phyloP scores from a whole-genome alignment of 345 rosid genomes.

The Eucalyptus leucophloia region DNA sequence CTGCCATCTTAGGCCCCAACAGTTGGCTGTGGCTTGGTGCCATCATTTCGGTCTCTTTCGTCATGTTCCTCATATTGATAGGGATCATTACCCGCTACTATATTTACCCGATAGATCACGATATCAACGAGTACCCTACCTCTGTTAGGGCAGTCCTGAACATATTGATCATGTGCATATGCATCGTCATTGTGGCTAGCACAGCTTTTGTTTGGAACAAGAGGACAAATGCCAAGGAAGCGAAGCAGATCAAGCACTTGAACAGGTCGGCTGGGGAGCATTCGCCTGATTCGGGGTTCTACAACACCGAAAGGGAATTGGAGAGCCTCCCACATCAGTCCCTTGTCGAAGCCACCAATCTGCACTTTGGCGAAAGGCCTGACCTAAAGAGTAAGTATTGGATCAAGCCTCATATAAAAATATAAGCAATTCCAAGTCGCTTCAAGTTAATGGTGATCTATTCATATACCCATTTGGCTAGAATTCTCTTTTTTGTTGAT shows the following conservation, averaged over 20 bases:
- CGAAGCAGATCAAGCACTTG: constrained; percentile 14
- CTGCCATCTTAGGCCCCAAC: constrained; percentile 53
- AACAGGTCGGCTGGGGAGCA: constrained; percentile 1
- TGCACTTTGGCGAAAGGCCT: constrained; percentile 59
- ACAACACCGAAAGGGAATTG: constrained; percentile 21
- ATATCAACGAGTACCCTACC: constrained; percentile 7
- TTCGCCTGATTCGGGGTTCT: background rate
- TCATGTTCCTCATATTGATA: constrained; percentile 36
- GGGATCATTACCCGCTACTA: constrained; percentile 45
- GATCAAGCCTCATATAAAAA: background rate
- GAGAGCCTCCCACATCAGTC: constrained; percentile 55
- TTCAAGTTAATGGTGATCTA: background rate
- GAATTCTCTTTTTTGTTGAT: background rate
- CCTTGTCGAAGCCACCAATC: constrained; percentile 24
- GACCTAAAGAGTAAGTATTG: constrained; percentile 45
- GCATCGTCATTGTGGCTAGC: constrained; percentile 33
- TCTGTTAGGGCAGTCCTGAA: constrained; percentile 12
- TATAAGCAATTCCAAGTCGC: background rate
- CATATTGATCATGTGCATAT: constrained; percentile 26
- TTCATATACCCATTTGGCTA: background rate
- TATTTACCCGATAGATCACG: constrained; percentile 44
- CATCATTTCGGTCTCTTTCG: constrained; percentile 53
- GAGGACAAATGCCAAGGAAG: constrained; percentile 16
- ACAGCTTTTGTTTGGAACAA: constrained; percentile 52
- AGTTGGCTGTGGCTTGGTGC: constrained; percentile 71